phyloP scores from a whole-genome alignment of 805 yeast genomes.

The Cyberlindnera xishuangbannaensis region DNA sequence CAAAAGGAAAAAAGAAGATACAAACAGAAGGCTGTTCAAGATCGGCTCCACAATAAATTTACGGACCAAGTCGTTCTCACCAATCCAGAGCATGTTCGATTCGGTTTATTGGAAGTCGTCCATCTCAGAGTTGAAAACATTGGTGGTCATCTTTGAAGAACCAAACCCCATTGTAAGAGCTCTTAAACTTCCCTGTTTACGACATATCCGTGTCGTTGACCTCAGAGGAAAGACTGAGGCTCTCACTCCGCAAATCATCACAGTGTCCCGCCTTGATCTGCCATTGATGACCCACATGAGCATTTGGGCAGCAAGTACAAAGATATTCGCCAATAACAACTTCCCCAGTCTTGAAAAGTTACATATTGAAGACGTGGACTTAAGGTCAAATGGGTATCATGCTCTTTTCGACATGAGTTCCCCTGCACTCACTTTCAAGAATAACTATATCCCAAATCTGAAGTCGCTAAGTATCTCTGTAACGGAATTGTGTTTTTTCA shows the following conservation, averaged over 20 bases:
- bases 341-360: not conserved
- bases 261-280: not conserved
- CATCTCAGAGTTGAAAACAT: not conserved
- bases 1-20: no score
- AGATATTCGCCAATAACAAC: not conserved
- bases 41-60: no score
- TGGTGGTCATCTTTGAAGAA: not conserved
- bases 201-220: not conserved
- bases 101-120: not conserved
- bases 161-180: not conserved
- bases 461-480: slow-evolving; percentile 4
- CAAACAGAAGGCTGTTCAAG: no score
- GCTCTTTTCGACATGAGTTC: not conserved
- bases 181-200: not conserved
- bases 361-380: not conserved
- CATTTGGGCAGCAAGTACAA: not conserved
- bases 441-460: slow-evolving; percentile 7
- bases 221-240: not conserved
- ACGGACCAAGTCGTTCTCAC: no score
- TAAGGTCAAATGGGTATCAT: no score
- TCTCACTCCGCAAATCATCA: not conserved
- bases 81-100: no score
- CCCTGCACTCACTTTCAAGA: slow-evolving; percentile 1
- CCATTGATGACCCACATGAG: not conserved
- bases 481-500: not conserved